Base-by-base conservation (phyloP, 73 alveolate genomes). In the Paramecium sexaurelia region DNA sequence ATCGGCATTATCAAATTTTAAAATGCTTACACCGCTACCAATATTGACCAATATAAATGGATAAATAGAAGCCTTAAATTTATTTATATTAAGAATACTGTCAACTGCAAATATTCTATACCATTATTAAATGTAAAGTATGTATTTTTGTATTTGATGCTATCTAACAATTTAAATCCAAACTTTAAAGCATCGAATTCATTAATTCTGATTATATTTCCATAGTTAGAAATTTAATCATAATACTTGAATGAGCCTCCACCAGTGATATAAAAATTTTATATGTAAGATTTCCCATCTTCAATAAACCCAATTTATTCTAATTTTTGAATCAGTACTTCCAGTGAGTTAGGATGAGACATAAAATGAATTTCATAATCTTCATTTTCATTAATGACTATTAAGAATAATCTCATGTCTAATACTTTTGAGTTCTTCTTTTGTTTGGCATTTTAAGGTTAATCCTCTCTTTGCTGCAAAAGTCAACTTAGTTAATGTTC, bases 1-100 rank as follows among this genome's bases (percentile, higher is more conserved):
- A 11, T 82, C 89, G 27, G 36, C 91, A 27, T 66, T 82, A 26
- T 88, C 94, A 71, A 88, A 88, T 88, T 88, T 88, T 7, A 88
- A 47, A 39, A 88, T 88, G 26, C 94, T 88, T 5, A 88, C 94
- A 9, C 94, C 94, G 26, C 84, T 41, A 19, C 94, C 94, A 32
- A 88, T 88, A 41, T 88, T 68, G 3, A 88, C 75, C 19, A 88
- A 82, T 22, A 88, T 33, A 40, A 88, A 88, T 36, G 94, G 94
- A 55, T 56, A 88, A 15, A 88, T 68, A 5, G 91, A 55, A n/a
- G 66, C 39, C 83, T 26, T 26, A 61, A 29, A n/a, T 51, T 1
- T 17, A 51, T 51, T 0, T 5, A 3, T 26, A 32, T 32, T 61
- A 61, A 61, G 3, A 4, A 29, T 61, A 61, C 83, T 24, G 51